A percentile compares a stretch with the other conserved stretches of the same genome.
These are phyloP conservation scores for Candolleomyces efflorescens DNA, from an alignment of 768 basidiomycete genomes.

Conservation along the genomic window DNA sequence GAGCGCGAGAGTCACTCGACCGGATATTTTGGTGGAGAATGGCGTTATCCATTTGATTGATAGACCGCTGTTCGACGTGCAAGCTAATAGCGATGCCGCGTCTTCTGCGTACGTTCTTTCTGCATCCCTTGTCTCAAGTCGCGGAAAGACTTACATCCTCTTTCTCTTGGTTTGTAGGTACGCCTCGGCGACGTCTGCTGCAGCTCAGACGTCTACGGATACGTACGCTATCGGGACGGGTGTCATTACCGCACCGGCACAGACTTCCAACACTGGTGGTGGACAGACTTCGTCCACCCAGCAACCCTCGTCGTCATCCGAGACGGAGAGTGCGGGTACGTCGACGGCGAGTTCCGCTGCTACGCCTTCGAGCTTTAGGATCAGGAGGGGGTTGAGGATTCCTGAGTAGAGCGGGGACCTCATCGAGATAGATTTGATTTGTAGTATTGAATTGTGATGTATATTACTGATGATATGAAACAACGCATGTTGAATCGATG, in stretches of 20 bases:
- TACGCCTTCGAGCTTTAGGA: too few relatives aligned
- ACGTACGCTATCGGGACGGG: constrained; percentile 34
- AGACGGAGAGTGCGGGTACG: not conserved
- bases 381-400: too few relatives aligned
- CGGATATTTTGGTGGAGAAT: constrained; percentile 60
- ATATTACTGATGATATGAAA: too few relatives aligned
- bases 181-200: constrained; percentile 46
- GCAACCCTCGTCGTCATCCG: too few relatives aligned
- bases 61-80: constrained; percentile 44
- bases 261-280: not conserved
- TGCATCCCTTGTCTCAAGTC: not conserved
- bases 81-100: constrained; percentile 34
- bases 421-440: too few relatives aligned
- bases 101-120: constrained; percentile 48
- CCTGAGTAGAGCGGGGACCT: too few relatives aligned
- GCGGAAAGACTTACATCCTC: too few relatives aligned
- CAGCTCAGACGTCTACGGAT: constrained; percentile 32
- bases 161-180: constrained; percentile 16
- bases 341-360: too few relatives aligned
- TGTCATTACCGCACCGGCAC: not conserved
- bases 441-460: too few relatives aligned
- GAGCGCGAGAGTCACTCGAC: constrained; percentile 43
- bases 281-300: not conserved
- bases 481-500: too few relatives aligned
- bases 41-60: constrained; percentile 69